These are phyloP conservation scores for Podaxis sp. DNA, from an alignment of 768 basidiomycete genomes.

Conservation along the genomic window DNA sequence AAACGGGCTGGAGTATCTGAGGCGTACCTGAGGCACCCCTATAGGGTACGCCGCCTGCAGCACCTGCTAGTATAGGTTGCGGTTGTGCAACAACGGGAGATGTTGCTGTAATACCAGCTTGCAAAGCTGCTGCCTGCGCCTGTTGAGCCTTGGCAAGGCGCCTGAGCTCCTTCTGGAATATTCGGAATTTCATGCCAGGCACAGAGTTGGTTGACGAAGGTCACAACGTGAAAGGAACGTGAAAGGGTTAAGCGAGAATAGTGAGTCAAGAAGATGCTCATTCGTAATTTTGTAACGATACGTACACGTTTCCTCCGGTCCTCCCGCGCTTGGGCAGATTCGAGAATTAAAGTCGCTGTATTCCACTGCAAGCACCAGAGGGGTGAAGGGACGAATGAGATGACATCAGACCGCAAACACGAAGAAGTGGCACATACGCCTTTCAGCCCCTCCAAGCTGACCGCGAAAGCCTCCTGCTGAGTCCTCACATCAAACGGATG, in stretches of 20 bases:
- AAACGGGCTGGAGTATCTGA: slow-evolving; percentile 15
- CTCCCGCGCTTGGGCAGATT: slow-evolving; percentile 71
- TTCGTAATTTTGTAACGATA: slow-evolving; percentile 16
- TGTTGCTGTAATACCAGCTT: slow-evolving; percentile 9
- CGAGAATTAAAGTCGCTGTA: slow-evolving; percentile 50
- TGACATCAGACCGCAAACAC: neutral
- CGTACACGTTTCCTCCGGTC: slow-evolving; percentile 74
- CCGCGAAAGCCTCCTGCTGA: slow-evolving; percentile 67
- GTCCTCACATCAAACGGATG: slow-evolving; percentile 59
- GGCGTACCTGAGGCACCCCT: slow-evolving; percentile 14
- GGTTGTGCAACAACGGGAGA: slow-evolving; percentile 11
- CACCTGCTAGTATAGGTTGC: slow-evolving; percentile 9
- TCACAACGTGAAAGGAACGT: neutral
- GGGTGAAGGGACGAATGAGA: slow-evolving; percentile 7
- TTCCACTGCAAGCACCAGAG: slow-evolving; percentile 52
- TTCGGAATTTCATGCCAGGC: slow-evolving; percentile 4
- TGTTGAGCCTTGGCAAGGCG: slow-evolving; percentile 55
- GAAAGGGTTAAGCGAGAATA: slow-evolving; percentile 7
- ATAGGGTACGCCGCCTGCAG: neutral
- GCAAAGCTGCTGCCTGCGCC: slow-evolving; percentile 11
- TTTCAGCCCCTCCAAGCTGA: slow-evolving; percentile 69
- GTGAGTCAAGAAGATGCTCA: slow-evolving; percentile 1
- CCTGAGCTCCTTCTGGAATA: slow-evolving; percentile 64
- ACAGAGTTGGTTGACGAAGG: slow-evolving; percentile 1
- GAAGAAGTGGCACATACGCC: slow-evolving; percentile 44